Percentiles rank a stretch among this genome's conserved stretches.
Evolutionary conservation across 768 basidiomycete species (phyloP).

Genomic region (Kondoa malvinella): DNA sequence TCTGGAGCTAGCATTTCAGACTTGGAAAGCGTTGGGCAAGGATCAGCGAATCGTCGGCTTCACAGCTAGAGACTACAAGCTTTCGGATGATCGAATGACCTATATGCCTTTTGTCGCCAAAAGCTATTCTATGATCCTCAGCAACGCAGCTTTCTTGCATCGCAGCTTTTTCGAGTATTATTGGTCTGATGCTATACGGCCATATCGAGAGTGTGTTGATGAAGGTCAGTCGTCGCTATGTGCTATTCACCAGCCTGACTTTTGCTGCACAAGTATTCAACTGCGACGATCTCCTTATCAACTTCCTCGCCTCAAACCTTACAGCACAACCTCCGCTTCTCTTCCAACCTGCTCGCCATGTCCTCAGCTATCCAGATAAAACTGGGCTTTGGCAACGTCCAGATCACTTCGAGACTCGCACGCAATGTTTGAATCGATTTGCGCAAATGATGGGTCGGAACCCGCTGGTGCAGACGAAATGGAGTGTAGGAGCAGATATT

Average conservation of each 20-base stretch:
- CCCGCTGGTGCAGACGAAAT: conserved; percentile 1
- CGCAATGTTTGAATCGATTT: neutral
- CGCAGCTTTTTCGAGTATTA: conserved; percentile 20
- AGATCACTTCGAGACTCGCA: conserved; percentile 3
- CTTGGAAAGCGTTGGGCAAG: conserved; percentile 7
- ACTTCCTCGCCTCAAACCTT: conserved; percentile 24
- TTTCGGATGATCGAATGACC: neutral
- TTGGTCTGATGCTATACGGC: conserved; percentile 16
- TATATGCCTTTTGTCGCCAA: neutral
- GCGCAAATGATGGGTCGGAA: neutral
- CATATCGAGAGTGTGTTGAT: conserved; percentile 19
- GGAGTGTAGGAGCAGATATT: neutral
- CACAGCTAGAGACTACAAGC: conserved; percentile 15
- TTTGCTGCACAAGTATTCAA: conserved; percentile 15
- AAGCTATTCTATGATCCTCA: conserved; percentile 21
- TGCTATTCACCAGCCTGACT: neutral
- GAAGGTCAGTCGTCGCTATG: conserved; percentile 13
- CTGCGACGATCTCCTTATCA: conserved; percentile 26
- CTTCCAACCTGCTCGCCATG: conserved; percentile 18
- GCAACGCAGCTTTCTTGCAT: conserved; percentile 21
- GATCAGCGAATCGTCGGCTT: conserved; percentile 22
- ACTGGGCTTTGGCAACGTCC: conserved; percentile 14
- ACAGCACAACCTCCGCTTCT: conserved; percentile 20
- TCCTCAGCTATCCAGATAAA: conserved; percentile 17
- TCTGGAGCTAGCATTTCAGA: conserved; percentile 22